Conservation (phyloP, 257 asterid genomes). For the Nicotiana knightiana region DNA sequence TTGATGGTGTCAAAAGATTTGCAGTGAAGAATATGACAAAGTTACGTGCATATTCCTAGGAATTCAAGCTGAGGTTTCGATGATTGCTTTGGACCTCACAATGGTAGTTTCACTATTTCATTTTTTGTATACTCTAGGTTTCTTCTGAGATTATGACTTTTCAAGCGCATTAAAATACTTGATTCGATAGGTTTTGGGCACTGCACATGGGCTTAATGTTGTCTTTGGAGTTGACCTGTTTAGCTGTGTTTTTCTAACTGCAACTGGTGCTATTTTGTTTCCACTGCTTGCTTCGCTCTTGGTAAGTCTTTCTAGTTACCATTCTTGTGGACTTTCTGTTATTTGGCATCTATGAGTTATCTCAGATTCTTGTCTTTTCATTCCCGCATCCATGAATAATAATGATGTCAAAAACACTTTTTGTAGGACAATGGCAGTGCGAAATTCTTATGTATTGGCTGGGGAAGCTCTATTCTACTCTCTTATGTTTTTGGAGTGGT, state of each 20-base stretch:
- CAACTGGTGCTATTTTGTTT: constrained; percentile 60
- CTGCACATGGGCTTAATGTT: constrained; percentile 88
- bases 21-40: constrained; percentile 85
- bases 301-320: constrained; percentile 37
- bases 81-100: constrained; percentile 74
- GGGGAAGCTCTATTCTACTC: constrained; percentile 49
- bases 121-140: not conserved
- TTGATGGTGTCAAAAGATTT: constrained; percentile 48
- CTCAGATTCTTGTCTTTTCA: not conserved
- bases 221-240: constrained; percentile 76
- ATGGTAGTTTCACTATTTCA: constrained; percentile 49
- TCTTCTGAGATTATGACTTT: not conserved
- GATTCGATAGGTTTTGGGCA: constrained; percentile 71
- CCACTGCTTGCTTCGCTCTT: constrained; percentile 57
- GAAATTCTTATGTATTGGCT: constrained; percentile 46
- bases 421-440: constrained; percentile 64
- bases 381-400: constrained; percentile 1
- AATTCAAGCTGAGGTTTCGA: constrained; percentile 79
- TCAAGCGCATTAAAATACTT: not conserved
- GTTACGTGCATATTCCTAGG: constrained; percentile 69
- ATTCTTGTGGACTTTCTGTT: not conserved
- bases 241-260: constrained; percentile 69
- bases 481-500: constrained; percentile 63
- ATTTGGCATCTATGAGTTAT: not conserved
- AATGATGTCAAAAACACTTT: constrained; percentile 11